Evolutionary conservation across 768 basidiomycete species (phyloP).

Genomic region (Trametes sanguinea): DNA sequence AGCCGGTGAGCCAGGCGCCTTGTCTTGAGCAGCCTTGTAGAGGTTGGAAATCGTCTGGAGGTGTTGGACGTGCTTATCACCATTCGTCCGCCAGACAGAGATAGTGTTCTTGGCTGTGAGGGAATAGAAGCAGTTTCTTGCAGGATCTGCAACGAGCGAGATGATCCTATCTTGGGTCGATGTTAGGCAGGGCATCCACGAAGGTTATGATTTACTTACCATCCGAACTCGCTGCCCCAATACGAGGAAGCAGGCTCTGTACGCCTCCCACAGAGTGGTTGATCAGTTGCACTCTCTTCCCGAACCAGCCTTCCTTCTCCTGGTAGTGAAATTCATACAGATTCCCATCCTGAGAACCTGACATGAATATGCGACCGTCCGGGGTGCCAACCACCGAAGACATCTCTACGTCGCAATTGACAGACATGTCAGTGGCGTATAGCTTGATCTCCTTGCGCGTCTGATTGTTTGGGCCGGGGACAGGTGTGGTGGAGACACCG

Average conservation of each 20-base stretch:
- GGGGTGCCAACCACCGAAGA: conserved; percentile 74
- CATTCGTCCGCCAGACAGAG: conserved; percentile 61
- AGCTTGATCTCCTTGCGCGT: conserved; percentile 76
- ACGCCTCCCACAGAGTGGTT: conserved; percentile 85
- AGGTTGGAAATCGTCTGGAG: conserved; percentile 76
- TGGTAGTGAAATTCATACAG: conserved; percentile 94
- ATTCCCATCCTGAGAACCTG: conserved; percentile 79
- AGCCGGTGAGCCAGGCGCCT: conserved; percentile 75
- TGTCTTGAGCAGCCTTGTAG: conserved; percentile 77
- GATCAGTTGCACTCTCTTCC: conserved; percentile 78
- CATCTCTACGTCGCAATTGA: conserved; percentile 84
- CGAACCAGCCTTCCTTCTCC: conserved; percentile 90
- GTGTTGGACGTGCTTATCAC: conserved; percentile 68
- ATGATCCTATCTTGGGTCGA: conserved; percentile 64
- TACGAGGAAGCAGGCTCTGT: conserved; percentile 76
- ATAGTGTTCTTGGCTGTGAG: conserved; percentile 68
- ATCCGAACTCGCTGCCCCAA: conserved; percentile 61
- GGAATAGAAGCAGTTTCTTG: conserved; percentile 77
- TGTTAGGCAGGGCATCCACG: conserved; percentile 6
- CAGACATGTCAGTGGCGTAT: conserved; percentile 85
- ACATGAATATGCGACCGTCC: conserved; percentile 91
- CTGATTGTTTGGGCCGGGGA: conserved; percentile 41
- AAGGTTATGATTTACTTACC: conserved; percentile 43
- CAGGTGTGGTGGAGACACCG: conserved; percentile 64
- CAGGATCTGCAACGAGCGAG: conserved; percentile 63